These are phyloP conservation scores for Ceratocystis eucalypticola DNA, from an alignment of 2,329 filamentous ascomycete genomes.

Conservation along the genomic window DNA sequence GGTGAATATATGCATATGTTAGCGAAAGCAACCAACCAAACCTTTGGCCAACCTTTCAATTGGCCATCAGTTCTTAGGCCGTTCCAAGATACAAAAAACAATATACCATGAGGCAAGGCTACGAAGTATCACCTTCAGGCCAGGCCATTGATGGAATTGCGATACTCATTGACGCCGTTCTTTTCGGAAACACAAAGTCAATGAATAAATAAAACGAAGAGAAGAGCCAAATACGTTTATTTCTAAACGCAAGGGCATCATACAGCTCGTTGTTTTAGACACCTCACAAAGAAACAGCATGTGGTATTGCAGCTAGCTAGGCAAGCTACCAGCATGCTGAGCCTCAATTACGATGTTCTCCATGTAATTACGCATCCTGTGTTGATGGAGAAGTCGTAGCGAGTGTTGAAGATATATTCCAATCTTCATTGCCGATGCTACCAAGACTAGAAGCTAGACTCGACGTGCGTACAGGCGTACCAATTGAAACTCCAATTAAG, in stretches of 20 bases:
- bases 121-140: slow-evolving; percentile 3
- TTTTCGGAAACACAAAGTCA: background rate
- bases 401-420: background rate
- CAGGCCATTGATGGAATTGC: background rate
- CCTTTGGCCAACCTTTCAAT: background rate
- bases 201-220: background rate
- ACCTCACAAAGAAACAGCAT: background rate
- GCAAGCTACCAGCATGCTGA: background rate
- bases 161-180: background rate
- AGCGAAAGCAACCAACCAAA: background rate
- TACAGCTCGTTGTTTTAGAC: background rate
- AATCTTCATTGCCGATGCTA: background rate
- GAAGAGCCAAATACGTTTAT: background rate
- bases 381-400: background rate
- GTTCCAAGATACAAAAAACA: background rate
- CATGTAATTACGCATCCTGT: background rate
- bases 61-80: background rate
- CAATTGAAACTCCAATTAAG: background rate
- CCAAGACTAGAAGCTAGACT: background rate
- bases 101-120: background rate
- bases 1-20: background rate
- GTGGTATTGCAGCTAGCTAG: background rate
- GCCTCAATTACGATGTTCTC: background rate
- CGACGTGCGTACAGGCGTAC: background rate
- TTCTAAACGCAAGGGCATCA: background rate